Conservation (phyloP, 2,329 filamentous ascomycete species). For the Macrophomina pseudophaseolina region DNA sequence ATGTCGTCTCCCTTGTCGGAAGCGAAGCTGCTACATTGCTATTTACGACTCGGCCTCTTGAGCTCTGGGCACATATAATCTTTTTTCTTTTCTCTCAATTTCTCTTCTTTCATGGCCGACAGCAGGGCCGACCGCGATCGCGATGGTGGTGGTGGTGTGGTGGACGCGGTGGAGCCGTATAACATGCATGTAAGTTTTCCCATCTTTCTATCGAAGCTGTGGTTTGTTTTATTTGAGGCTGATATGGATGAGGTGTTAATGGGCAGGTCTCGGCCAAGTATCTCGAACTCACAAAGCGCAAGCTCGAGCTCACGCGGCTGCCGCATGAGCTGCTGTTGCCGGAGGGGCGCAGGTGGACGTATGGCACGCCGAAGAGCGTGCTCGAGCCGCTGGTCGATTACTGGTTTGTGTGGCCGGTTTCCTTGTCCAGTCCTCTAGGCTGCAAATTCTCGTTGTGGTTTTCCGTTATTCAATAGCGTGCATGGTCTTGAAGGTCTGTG, state of each 20-base stretch:
- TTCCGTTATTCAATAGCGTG: too few species aligned
- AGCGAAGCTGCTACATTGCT: too few species aligned
- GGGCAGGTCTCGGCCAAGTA: constrained; percentile 68
- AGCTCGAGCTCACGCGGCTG: constrained; percentile 69
- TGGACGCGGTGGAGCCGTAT: constrained; percentile 50
- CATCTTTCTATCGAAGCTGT: neutral
- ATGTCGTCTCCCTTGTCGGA: too few species aligned
- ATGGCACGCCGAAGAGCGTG: constrained; percentile 62
- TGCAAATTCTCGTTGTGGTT: neutral
- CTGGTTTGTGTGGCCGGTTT: constrained; percentile 45
- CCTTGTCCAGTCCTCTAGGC: neutral
- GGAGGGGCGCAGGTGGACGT: constrained; percentile 58
- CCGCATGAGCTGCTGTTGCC: constrained; percentile 62
- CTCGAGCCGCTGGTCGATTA: constrained; percentile 70
- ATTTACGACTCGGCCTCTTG: too few species aligned
- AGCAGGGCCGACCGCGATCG: neutral
- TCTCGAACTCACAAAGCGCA: constrained; percentile 69
- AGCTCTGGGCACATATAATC: too few species aligned
- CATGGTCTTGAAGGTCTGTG: too few species aligned
- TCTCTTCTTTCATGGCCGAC: neutral
- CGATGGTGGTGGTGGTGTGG: neutral
- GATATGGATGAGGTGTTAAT: too few species aligned
- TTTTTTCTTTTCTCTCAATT: too few species aligned
- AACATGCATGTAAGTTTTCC: constrained; percentile 59
- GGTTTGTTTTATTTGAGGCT: too few species aligned